These are phyloP conservation scores for Botrytis medusae DNA, from an alignment of 2,329 filamentous ascomycete genomes.

Conservation along the genomic window DNA sequence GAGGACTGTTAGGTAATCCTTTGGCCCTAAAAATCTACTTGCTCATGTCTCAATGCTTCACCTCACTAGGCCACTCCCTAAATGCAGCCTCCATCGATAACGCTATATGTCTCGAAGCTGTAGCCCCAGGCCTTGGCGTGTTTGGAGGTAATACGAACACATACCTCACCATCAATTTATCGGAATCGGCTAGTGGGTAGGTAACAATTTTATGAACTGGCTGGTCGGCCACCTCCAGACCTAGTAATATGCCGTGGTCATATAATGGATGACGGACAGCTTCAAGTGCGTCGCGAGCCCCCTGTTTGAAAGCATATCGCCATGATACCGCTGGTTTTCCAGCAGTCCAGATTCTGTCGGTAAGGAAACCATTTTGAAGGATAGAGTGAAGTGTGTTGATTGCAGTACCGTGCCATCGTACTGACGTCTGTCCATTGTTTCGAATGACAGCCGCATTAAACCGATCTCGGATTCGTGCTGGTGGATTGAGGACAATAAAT, in stretches of 20 bases:
- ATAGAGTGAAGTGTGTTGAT: background rate
- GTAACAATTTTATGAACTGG: background rate
- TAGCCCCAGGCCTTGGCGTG: background rate
- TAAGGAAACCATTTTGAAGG: constrained; percentile 1
- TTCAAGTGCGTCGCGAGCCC: background rate
- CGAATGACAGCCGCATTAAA: background rate
- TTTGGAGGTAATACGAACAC: constrained; percentile 1
- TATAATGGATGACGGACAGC: background rate
- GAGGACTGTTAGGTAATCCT: background rate
- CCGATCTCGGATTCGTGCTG: background rate
- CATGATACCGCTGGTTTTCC: no score
- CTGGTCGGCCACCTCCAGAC: background rate
- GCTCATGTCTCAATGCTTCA: background rate
- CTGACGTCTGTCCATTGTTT: background rate
- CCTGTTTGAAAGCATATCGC: background rate
- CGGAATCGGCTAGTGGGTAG: background rate
- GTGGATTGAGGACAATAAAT: background rate
- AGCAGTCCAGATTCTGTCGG: background rate
- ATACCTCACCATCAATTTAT: background rate
- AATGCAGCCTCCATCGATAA: background rate
- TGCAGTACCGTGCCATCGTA: constrained; percentile 4
- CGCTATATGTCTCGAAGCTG: background rate
- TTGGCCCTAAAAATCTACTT: background rate
- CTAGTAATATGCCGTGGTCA: background rate
- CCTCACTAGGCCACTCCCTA: background rate